These are phyloP conservation scores for Cercospora nicotianae DNA, from an alignment of 2,329 filamentous ascomycete species.

Conservation along the genomic window DNA sequence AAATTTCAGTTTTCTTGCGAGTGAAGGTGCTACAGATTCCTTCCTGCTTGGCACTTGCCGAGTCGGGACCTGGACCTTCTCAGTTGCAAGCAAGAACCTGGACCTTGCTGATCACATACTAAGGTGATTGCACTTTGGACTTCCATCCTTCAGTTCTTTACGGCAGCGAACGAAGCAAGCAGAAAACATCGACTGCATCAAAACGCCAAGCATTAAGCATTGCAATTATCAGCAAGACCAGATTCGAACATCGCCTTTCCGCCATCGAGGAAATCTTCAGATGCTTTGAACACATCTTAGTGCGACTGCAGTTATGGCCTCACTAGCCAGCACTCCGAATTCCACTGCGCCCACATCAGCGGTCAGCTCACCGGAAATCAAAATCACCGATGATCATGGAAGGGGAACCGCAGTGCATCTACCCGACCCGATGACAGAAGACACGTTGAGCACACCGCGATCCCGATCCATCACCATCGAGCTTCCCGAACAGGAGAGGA, in stretches of 20 bases:
- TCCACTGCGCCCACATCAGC: slow-evolving; percentile 5
- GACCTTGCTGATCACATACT: not conserved
- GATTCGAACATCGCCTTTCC: not conserved
- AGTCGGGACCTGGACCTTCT: not conserved
- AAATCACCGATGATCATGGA: slow-evolving; percentile 11
- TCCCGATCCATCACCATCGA: slow-evolving; percentile 8
- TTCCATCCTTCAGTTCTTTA: not conserved
- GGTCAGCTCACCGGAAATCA: slow-evolving; percentile 12
- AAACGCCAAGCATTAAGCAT: not conserved
- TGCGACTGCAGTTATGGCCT: slow-evolving; percentile 3
- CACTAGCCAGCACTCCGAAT: not conserved
- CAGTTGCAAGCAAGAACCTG: slow-evolving; percentile 2
- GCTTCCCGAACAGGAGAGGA: not conserved
- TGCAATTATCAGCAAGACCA: not conserved
- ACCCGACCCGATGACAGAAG: slow-evolving; percentile 5
- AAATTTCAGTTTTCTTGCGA: not conserved
- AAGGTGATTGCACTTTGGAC: not conserved
- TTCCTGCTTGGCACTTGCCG: not conserved
- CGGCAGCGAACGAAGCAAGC: not conserved
- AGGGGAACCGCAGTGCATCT: slow-evolving; percentile 4
- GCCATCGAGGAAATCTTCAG: not conserved
- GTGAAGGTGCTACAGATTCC: not conserved
- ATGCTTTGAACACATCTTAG: not conserved
- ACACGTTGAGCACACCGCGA: not conserved
- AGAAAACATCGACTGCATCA: not conserved